Conservation (phyloP, 495 filamentous ascomycete species). For the Tirmania nivea region DNA sequence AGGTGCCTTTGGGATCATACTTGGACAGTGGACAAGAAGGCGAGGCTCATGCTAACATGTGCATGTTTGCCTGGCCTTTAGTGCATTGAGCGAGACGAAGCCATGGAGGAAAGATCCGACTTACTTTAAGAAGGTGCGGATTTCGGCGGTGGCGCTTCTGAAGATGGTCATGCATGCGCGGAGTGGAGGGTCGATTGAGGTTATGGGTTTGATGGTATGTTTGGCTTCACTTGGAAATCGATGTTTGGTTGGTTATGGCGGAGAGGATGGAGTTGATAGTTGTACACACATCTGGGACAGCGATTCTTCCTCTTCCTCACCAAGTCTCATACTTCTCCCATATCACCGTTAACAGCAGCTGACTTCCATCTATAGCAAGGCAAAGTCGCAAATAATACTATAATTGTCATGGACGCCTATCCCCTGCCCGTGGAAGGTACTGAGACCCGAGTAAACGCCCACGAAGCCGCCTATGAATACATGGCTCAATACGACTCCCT, state of each 20-base stretch:
- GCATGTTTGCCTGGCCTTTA: background rate
- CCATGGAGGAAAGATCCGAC: slow-evolving; percentile 69
- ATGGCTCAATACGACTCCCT: slow-evolving; percentile 73
- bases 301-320: background rate
- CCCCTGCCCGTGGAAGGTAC: slow-evolving; percentile 91
- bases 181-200: slow-evolving; percentile 70
- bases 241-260: too few species aligned
- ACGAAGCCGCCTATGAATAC: slow-evolving; percentile 89
- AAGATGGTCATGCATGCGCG: slow-evolving; percentile 99
- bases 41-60: background rate
- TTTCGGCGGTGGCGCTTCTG: slow-evolving; percentile 78
- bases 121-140: slow-evolving; percentile 82
- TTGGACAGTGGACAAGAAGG: background rate
- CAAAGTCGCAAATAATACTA: slow-evolving; percentile 52
- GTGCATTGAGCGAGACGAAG: slow-evolving; percentile 25
- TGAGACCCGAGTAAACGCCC: slow-evolving; percentile 90
- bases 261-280: too few species aligned
- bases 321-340: background rate
- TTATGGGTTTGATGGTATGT: slow-evolving; percentile 80
- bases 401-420: slow-evolving; percentile 89
- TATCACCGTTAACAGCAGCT: background rate
- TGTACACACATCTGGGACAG: too few species aligned
- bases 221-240: background rate
- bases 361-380: slow-evolving; percentile 33
- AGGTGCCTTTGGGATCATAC: slow-evolving; percentile 10